These are phyloP conservation scores for Fusarium goolgardi DNA, from an alignment of 2,329 filamentous ascomycete genomes.

Conservation along the genomic window DNA sequence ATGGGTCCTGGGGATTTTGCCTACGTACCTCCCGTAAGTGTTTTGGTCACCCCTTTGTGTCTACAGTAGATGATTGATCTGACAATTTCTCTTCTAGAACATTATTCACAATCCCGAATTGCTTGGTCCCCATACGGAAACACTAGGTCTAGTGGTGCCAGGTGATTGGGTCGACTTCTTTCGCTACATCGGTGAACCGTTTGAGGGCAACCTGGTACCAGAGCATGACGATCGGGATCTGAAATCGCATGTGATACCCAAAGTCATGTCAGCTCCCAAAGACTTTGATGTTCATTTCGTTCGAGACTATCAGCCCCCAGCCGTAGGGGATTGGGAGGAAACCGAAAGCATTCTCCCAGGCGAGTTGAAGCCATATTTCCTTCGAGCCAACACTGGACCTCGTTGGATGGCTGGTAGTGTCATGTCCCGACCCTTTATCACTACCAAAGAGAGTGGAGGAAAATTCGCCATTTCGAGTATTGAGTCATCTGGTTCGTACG, in stretches of 20 bases:
- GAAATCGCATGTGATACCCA: constrained; percentile 62
- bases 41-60: accelerated
- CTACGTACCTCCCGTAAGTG: constrained; percentile 64
- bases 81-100: constrained; percentile 48
- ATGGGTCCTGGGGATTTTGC: constrained; percentile 68
- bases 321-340: constrained; percentile 56
- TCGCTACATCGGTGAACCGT: constrained; percentile 66
- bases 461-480: constrained; percentile 66
- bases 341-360: constrained; percentile 55
- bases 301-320: constrained; percentile 60
- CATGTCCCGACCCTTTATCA: constrained; percentile 60
- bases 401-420: constrained; percentile 59
- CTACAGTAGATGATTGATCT: not conserved
- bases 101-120: constrained; percentile 67
- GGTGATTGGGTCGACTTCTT: constrained; percentile 72
- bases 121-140: constrained; percentile 65
- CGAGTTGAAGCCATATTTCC: constrained; percentile 59
- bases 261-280: constrained; percentile 66
- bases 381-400: constrained; percentile 62
- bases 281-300: constrained; percentile 67
- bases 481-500: constrained; percentile 57
- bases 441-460: constrained; percentile 58
- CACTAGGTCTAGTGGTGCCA: constrained; percentile 65
- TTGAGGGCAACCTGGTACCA: constrained; percentile 61
- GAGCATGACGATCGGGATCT: constrained; percentile 64